Evolutionary conservation across 345 rosid genomes (phyloP).

Genomic region (Combretum micranthum): DNA sequence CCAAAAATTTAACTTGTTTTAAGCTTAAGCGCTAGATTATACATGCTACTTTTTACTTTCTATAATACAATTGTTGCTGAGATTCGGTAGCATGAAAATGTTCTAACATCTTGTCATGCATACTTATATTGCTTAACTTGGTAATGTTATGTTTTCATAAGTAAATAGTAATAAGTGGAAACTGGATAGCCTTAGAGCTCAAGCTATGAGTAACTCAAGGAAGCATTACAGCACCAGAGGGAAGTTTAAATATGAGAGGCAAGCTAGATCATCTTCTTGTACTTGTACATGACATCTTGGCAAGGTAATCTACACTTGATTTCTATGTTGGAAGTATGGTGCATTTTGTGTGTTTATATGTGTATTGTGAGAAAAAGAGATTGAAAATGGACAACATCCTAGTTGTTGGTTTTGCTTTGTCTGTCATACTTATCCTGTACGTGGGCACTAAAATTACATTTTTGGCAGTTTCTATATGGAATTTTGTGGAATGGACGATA

Average conservation of each 20-base stretch:
- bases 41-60: too few relatives aligned
- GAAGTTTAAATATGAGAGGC: conserved; percentile 28
- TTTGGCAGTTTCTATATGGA: not conserved
- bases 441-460: not conserved
- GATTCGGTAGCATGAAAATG: too few relatives aligned
- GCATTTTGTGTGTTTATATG: not conserved
- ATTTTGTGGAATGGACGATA: not conserved
- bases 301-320: conserved; percentile 41
- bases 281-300: conserved; percentile 94
- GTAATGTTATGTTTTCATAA: conserved; percentile 22
- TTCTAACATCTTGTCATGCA: too few relatives aligned
- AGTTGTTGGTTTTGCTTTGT: too few relatives aligned
- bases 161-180: conserved; percentile 36
- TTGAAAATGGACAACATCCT: too few relatives aligned
- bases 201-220: conserved; percentile 59
- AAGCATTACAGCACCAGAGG: conserved; percentile 27
- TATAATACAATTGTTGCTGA: too few relatives aligned
- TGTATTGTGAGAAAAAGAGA: too few relatives aligned
- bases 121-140: not conserved
- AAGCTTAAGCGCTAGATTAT: too few relatives aligned
- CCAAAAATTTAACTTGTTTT: too few relatives aligned
- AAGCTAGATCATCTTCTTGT: conserved; percentile 96
- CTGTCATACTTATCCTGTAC: too few relatives aligned
- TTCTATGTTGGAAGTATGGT: not conserved
- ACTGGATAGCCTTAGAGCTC: conserved; percentile 39